Evolutionary conservation across 352 stramenopile species (phyloP), one percentile per base, ranked within the genome.

Genomic region (Elongisporangium prolatum): DNA sequence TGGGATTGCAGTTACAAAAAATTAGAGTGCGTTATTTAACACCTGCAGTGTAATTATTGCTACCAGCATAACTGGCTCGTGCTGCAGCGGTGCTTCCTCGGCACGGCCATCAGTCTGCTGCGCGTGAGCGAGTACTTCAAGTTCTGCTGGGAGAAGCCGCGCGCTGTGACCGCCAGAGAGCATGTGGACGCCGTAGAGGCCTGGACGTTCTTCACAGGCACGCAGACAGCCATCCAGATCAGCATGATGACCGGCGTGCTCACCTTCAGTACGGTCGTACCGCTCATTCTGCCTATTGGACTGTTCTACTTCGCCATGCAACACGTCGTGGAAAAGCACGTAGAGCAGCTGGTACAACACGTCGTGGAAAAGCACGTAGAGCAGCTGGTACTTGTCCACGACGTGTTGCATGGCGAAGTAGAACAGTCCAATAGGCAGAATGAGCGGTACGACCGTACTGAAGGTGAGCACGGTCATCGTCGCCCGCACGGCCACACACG

Each of bases 281-380:
- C 85, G 18, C 66, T 95, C 34, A 93, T 95, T 53, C 55, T 95
- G 54, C 85, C 85, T 4, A 74, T 93, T 44, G 85, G 85, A 9
- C 78, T 73, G 49, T 75, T 95, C 21, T 95, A 95, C 71, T 91
- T 95, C 44, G 73, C 63, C 50, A 93, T 95, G 80, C 85, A 95
- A 61, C 78, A 93, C 56, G 70, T 74, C 16, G 77, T 93, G 14
- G 85, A 95, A 69, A 95, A 95, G 74, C 92, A 95, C 68, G n/a
- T n/a, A n/a, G n/a, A n/a, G n/a, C 80, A 74, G 59, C 70, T 95
- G 20, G 38, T 95, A n/a, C n/a, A n/a, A n/a, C n/a, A n/a, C n/a
- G n/a, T n/a, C n/a, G n/a, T n/a, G n/a, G n/a, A n/a, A n/a, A n/a
- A n/a, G 85, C 50, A 95, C 85, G 60, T 78, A 77, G 21, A 95